Percentiles rank a stretch among this genome's conserved stretches.
These are phyloP conservation scores for Fusarium odoratissimum DNA, from an alignment of 2,329 filamentous ascomycete genomes.

Conservation along the genomic window DNA sequence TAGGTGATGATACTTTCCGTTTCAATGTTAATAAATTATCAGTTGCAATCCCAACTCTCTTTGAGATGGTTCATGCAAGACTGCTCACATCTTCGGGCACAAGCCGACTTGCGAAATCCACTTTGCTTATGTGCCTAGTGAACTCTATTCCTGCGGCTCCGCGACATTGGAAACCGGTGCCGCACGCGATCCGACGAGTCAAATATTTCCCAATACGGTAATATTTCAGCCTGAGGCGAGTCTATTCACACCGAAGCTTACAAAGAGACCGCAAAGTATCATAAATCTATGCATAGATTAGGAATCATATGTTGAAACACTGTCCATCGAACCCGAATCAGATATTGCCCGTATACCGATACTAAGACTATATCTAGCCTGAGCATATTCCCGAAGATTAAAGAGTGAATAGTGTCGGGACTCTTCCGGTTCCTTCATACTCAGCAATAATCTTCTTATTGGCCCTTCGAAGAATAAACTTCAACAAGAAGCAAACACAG, in stretches of 20 bases:
- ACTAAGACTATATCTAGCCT: not conserved
- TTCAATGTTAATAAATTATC: too few relatives aligned
- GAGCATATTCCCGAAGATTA: not conserved
- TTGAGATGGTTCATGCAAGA: too few relatives aligned
- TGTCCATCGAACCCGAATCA: not conserved
- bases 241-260: too few relatives aligned
- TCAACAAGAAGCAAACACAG: not conserved
- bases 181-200: not conserved
- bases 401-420: not conserved
- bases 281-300: too few relatives aligned
- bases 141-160: constrained; percentile 9
- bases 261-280: too few relatives aligned
- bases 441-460: not conserved
- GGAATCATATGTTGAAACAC: not conserved
- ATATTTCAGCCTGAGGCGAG: rapidly evolving
- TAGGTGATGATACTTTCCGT: too few relatives aligned
- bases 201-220: not conserved
- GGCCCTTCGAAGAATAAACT: not conserved
- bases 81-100: not conserved
- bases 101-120: not conserved
- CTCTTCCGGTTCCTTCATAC: not conserved
- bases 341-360: rapidly evolving
- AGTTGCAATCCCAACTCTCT: not conserved
- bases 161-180: not conserved
- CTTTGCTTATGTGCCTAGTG: not conserved